Conservation (phyloP, 306 rosid species). For the Trifolium pratense region DNA sequence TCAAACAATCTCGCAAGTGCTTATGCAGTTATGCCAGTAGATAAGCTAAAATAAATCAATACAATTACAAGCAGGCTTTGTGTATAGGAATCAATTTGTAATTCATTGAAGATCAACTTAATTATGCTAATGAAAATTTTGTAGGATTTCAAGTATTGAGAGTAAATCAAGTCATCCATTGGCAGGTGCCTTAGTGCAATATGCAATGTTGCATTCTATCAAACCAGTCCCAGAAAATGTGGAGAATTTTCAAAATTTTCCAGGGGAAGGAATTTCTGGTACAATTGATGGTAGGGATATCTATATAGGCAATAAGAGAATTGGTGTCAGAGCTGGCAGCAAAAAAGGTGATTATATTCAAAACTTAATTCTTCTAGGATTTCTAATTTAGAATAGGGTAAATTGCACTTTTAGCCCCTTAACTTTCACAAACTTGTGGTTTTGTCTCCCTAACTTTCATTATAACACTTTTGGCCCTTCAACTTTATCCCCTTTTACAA, state of each 20-base stretch:
- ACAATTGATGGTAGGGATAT: slow-evolving; percentile 68
- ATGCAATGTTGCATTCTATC: slow-evolving; percentile 60
- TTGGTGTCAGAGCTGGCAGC: slow-evolving; percentile 62
- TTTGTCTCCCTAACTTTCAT: too few relatives aligned
- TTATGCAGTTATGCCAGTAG: too few relatives aligned
- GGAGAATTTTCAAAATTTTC: slow-evolving; percentile 71
- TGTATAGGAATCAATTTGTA: too few relatives aligned
- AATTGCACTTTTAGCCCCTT: too few relatives aligned
- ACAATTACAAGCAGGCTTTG: too few relatives aligned
- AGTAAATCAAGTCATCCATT: slow-evolving; percentile 96
- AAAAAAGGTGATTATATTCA: slow-evolving; percentile 53
- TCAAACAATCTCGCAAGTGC: too few relatives aligned
- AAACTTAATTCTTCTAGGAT: neutral
- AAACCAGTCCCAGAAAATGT: slow-evolving; percentile 77
- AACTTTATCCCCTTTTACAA: too few relatives aligned
- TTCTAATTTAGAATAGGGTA: neutral
- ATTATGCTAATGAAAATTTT: slow-evolving; percentile 23
- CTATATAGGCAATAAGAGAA: slow-evolving; percentile 74
- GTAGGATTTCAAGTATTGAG: slow-evolving; percentile 89
- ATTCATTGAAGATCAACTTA: neutral
- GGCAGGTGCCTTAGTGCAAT: slow-evolving; percentile 79
- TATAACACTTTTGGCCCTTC: too few relatives aligned
- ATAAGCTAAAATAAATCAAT: too few relatives aligned
- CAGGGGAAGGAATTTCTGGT: slow-evolving; percentile 84
- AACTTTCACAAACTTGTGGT: too few relatives aligned